Percentiles rank a stretch among this genome's conserved stretches.
These are phyloP conservation scores for Blastomyces percursus DNA, from an alignment of 2,329 filamentous ascomycete species.

Conservation along the genomic window DNA sequence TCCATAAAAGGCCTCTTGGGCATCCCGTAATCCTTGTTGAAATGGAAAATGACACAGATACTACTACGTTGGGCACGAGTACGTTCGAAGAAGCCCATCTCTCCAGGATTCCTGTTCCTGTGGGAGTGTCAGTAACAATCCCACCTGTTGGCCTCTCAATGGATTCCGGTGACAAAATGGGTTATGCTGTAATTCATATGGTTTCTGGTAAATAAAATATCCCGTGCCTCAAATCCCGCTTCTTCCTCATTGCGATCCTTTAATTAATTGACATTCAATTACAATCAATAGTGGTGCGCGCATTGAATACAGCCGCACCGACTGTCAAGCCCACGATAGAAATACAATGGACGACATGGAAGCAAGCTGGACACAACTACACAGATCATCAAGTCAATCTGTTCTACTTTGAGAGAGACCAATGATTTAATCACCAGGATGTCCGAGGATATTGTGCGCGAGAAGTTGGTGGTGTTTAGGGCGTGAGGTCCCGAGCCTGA, in stretches of 20 bases:
- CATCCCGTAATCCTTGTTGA: constrained; percentile 52
- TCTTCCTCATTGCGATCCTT: neutral
- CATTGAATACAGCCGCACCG: constrained; percentile 23
- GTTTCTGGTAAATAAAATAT: constrained; percentile 23
- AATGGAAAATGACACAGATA: constrained; percentile 48
- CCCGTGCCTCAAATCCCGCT: neutral
- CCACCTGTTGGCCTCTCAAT: constrained; percentile 25
- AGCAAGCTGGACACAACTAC: constrained; percentile 55
- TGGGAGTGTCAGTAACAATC: constrained; percentile 19
- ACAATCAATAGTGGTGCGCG: constrained; percentile 22
- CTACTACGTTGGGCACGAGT: constrained; percentile 40
- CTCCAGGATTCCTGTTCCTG: constrained; percentile 13
- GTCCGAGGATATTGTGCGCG: constrained; percentile 48
- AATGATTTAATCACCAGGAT: constrained; percentile 50
- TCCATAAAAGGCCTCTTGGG: constrained; percentile 37
- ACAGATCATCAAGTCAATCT: constrained; percentile 49
- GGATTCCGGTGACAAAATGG: constrained; percentile 23
- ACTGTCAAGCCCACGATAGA: constrained; percentile 31
- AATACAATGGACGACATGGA: constrained; percentile 41
- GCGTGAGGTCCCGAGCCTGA: constrained; percentile 67
- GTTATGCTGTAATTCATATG: constrained; percentile 28
- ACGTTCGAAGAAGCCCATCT: constrained; percentile 33
- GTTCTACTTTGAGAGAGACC: constrained; percentile 64
- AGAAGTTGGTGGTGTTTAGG: constrained; percentile 56
- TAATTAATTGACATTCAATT: neutral